Base-by-base conservation (phyloP, 768 basidiomycete species). In the Cyclocybe aegerita region DNA sequence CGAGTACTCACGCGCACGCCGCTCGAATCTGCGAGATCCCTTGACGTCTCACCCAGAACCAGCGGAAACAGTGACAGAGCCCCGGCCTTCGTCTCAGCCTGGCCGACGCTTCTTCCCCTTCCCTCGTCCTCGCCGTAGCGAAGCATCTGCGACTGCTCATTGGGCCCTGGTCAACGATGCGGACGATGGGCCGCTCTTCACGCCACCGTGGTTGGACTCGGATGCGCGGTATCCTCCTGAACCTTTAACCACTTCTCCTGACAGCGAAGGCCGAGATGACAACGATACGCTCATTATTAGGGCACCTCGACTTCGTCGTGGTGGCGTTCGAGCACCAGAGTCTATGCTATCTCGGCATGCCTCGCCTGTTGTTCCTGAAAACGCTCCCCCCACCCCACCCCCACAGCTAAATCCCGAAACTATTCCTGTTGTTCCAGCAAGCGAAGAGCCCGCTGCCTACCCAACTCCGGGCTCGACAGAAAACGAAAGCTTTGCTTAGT, bases 1-100 rank as follows among this genome's bases (percentile, higher is more conserved):
- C 60, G 88, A 90, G 23, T 89, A 86, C 54, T 85, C 87, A 0
- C 65, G 79, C 16, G 82, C 81, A 9, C 81, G 88, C 30, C 79
- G 88, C 45, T 79, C 79, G 12, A 69, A 71, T 4, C 79, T 65
- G 17, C 67, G 79, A 40, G 75, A 77, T 10, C 47, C 66, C 2
- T 40, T 62, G 9, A 55, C 56, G 36, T 42, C 62, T 9, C 64
- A 67, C 36, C 53, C 62, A 32, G 72, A 70, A 38, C 52, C 59
- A 12, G 49, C 58, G 14, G 69, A 70, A 16, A 49, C 58, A 10
- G 58, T 65, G 9, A 54, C 60, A 30, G 70, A 71, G 10, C 56
- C 60, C 3, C 53, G 66, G 49, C 39, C 48, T 23, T 41, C 59
- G 1, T 41, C 52, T 15, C 52, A 49, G 30, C 56, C 55, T 59